phyloP scores from a whole-genome alignment of 2,329 filamentous ascomycete genomes.

The Ceratocystis diversiconidia region DNA sequence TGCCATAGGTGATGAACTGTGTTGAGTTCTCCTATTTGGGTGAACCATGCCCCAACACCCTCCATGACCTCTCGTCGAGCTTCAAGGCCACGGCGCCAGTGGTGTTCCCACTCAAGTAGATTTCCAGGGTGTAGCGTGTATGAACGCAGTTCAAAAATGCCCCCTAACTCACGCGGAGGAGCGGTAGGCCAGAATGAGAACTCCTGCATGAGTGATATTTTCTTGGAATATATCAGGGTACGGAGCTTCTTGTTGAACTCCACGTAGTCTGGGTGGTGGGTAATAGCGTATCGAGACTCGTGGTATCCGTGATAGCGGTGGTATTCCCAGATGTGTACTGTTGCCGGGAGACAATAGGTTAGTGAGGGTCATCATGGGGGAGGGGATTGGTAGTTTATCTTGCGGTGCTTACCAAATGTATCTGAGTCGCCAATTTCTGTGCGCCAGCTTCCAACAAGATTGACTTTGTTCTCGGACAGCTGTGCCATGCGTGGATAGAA shows the following conservation, averaged over 20 bases:
- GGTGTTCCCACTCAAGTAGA: conserved; percentile 94
- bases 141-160: conserved; percentile 87
- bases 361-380: background rate
- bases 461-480: conserved; percentile 77
- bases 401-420: conserved; percentile 60
- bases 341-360: conserved; percentile 27
- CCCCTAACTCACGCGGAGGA: conserved; percentile 74
- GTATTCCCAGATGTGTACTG: conserved; percentile 97
- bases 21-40: conserved; percentile 94
- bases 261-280: conserved; percentile 66
- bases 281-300: conserved; percentile 73
- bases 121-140: conserved; percentile 95
- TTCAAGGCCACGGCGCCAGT: conserved; percentile 86
- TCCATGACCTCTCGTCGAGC: conserved; percentile 96
- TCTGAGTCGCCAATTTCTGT: conserved; percentile 96
- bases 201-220: conserved; percentile 92
- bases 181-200: conserved; percentile 99
- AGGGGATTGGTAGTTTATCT: background rate
- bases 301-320: conserved; percentile 95
- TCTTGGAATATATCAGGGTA: conserved; percentile 69
- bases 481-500: conserved; percentile 89
- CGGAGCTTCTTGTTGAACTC: conserved; percentile 77
- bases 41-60: conserved; percentile 95
- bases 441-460: conserved; percentile 94
- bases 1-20: conserved; percentile 98